phyloP scores from a whole-genome alignment of 2,329 filamentous ascomycete genomes.

The Trichoderma simmonsii region DNA sequence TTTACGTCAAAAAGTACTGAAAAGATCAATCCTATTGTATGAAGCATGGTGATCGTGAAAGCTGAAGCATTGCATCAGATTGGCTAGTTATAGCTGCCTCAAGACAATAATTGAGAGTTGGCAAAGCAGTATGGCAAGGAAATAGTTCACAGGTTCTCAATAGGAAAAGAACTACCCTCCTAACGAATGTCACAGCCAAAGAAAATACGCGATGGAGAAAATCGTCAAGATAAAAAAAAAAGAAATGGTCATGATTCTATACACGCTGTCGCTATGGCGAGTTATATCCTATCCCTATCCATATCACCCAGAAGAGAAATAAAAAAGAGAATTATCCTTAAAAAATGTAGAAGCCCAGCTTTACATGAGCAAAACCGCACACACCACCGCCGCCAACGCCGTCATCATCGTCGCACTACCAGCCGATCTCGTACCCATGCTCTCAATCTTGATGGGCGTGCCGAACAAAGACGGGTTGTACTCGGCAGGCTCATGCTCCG shows the following conservation, averaged over 20 bases:
- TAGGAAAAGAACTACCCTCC: neutral
- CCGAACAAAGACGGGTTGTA: slow-evolving; percentile 31
- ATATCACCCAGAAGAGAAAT: neutral
- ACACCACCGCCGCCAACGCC: slow-evolving; percentile 23
- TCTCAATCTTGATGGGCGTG: slow-evolving; percentile 26
- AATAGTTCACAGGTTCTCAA: neutral
- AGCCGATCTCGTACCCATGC: slow-evolving; percentile 22
- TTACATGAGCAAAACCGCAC: slow-evolving; percentile 23
- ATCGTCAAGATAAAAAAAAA: neutral
- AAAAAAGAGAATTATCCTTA: neutral
- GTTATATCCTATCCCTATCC: neutral
- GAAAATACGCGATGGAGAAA: neutral
- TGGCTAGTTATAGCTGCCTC: neutral
- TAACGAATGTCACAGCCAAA: neutral
- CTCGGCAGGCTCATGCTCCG: slow-evolving; percentile 33
- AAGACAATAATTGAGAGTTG: neutral
- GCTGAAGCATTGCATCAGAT: neutral
- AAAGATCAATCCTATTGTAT: neutral
- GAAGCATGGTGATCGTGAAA: neutral
- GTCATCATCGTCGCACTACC: slow-evolving; percentile 21
- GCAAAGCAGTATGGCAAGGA: too few relatives aligned
- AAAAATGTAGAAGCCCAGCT: neutral
- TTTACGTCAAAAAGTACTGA: neutral
- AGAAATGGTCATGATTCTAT: neutral
- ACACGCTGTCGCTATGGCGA: neutral